Conservation (phyloP, 805 yeast genomes). For the Candida ponderosae region DNA sequence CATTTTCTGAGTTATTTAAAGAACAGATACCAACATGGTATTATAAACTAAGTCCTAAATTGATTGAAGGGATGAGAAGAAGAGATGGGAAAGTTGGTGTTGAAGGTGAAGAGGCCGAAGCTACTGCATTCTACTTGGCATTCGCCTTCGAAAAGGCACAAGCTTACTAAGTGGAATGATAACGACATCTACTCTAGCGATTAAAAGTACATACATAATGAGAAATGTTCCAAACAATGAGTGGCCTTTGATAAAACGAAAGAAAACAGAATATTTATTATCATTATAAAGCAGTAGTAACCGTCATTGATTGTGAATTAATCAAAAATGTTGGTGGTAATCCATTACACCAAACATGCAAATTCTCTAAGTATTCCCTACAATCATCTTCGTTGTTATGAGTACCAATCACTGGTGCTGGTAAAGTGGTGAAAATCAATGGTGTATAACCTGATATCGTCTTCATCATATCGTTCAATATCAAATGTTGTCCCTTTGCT, state of each 20-base stretch:
- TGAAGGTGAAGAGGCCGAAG: slow-evolving; percentile 84
- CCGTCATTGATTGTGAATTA: slow-evolving; percentile 92
- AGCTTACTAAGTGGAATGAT: slow-evolving; percentile 24
- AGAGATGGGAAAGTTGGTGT: slow-evolving; percentile 79
- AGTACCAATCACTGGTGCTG: slow-evolving; percentile 81
- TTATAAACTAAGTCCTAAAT: slow-evolving; percentile 46
- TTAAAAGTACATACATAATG: neutral
- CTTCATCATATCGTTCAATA: slow-evolving; percentile 80
- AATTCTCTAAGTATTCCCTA: slow-evolving; percentile 63
- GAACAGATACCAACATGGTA: slow-evolving; percentile 69
- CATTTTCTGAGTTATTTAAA: slow-evolving; percentile 75
- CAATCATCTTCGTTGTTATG: slow-evolving; percentile 64
- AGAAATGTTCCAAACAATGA: neutral
- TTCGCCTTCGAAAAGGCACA: slow-evolving; percentile 75
- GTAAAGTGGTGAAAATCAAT: slow-evolving; percentile 81
- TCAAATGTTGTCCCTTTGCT: slow-evolving; percentile 82
- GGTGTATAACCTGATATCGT: slow-evolving; percentile 55
- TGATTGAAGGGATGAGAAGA: slow-evolving; percentile 63
- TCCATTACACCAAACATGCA: slow-evolving; percentile 74
- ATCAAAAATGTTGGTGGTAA: slow-evolving; percentile 78
- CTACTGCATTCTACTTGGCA: slow-evolving; percentile 75
- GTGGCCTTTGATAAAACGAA: neutral
- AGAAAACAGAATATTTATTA: neutral
- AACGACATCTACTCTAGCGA: slow-evolving; percentile 3
- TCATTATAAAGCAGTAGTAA: slow-evolving; percentile 74